Conservation (phyloP, 225 moss, liverwort and hornwort genomes). For the Bryoerythrophyllum caledonicum region DNA sequence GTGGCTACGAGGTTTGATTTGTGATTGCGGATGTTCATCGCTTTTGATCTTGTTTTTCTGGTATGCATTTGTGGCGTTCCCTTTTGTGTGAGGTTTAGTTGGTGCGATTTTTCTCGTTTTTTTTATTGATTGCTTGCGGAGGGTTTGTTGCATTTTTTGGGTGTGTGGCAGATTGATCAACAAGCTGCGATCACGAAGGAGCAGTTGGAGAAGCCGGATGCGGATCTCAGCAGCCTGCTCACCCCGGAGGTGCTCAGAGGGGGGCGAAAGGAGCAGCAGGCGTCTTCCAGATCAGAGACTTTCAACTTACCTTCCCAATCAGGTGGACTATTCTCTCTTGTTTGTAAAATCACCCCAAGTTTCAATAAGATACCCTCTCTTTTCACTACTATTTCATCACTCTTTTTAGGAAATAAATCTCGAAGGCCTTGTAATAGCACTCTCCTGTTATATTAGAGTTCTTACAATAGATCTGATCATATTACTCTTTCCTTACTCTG, state of each 20-base stretch:
- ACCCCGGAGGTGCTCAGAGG: conserved; percentile 32
- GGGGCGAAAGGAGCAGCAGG: conserved; percentile 45
- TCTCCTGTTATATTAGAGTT: no score
- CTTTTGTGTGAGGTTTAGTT: background rate
- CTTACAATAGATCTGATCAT: no score
- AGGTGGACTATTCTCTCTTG: conserved; percentile 23
- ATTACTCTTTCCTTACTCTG: no score
- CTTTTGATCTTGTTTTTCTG: no score
- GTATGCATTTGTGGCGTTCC: background rate
- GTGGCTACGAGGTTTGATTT: no score
- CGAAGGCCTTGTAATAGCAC: no score
- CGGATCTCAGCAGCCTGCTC: conserved; percentile 34
- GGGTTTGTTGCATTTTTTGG: conserved; percentile 7
- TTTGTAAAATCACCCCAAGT: no score
- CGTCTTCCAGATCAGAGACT: conserved; percentile 29
- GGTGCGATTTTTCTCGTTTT: background rate
- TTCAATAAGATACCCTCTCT: no score
- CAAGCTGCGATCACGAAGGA: conserved; percentile 73
- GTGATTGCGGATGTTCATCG: no score
- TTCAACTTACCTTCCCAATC: conserved; percentile 45
- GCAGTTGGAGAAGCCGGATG: conserved; percentile 58
- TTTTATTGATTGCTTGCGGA: conserved; percentile 1
- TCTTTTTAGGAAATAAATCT: no score
- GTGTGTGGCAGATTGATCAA: conserved; percentile 64
- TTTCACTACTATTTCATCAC: no score